Percentiles rank a stretch among this genome's conserved stretches.
Evolutionary conservation across 352 stramenopile genomes (phyloP).

Genomic region (Pythium aquatile): DNA sequence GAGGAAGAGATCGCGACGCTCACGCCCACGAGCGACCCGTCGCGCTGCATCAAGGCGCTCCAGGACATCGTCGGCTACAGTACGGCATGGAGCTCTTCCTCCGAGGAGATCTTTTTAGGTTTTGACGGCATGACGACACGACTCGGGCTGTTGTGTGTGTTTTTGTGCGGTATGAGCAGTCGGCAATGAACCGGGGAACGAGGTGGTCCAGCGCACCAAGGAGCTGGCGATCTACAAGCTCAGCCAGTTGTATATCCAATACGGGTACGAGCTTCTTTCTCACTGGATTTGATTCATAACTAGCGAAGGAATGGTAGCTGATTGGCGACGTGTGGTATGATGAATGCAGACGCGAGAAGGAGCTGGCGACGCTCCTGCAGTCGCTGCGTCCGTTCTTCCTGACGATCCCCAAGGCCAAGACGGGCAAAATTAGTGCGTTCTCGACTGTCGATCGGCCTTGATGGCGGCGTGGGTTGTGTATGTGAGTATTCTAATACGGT

Average conservation of each 20-base stretch:
- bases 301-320: neutral
- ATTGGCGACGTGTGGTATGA: neutral
- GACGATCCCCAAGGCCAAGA: constrained; percentile 96
- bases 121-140: neutral
- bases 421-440: constrained; percentile 93
- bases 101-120: neutral
- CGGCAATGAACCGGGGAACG: constrained; percentile 50
- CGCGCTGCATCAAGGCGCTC: constrained; percentile 55
- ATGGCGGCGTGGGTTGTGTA: constrained; percentile 1
- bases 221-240: constrained; percentile 96
- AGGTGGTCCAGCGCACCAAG: constrained; percentile 91
- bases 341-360: constrained; percentile 60
- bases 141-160: neutral
- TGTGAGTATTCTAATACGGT: constrained; percentile 6
- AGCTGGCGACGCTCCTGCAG: constrained; percentile 82
- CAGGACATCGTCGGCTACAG: constrained; percentile 76
- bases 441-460: neutral
- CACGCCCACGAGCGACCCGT: constrained; percentile 35
- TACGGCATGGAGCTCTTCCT: constrained; percentile 11
- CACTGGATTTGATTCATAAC: neutral
- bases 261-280: constrained; percentile 37
- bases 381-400: constrained; percentile 93
- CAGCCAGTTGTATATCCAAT: constrained; percentile 89
- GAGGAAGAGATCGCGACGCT: constrained; percentile 51
- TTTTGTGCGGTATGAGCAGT: constrained; percentile 28